phyloP scores from a whole-genome alignment of 2,329 filamentous ascomycete genomes.

The Drechslerella coelobrocha region DNA sequence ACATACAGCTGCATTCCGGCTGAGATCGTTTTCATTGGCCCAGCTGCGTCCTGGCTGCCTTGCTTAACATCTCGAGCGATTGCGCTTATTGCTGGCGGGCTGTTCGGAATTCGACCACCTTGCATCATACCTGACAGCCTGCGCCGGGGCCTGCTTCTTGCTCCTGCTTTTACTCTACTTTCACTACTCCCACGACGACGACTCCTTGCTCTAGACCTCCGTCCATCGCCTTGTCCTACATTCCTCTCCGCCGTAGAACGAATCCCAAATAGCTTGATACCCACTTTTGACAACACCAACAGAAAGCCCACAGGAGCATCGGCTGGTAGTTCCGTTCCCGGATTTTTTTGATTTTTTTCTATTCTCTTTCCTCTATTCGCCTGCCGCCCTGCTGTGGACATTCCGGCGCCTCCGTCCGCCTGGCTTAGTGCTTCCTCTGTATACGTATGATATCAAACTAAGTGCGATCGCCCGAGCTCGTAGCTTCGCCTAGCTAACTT shows the following conservation, averaged over 20 bases:
- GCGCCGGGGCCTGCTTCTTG: background rate
- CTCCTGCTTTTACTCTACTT: background rate
- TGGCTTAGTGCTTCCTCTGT: background rate
- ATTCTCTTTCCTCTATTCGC: no score
- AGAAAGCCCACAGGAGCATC: background rate
- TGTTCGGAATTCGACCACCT: background rate
- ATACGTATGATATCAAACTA: background rate
- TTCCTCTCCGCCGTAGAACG: background rate
- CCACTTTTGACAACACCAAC: background rate
- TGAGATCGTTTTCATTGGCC: no score
- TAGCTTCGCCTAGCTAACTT: background rate
- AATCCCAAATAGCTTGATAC: background rate
- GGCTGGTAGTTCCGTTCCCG: background rate
- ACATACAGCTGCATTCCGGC: no score
- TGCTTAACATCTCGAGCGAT: background rate
- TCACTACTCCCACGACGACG: background rate
- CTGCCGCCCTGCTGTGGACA: no score
- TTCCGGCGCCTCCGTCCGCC: background rate
- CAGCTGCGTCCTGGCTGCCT: background rate
- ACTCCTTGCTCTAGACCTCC: no score
- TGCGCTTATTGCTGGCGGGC: background rate
- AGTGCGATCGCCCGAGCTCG: background rate
- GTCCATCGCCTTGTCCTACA: background rate
- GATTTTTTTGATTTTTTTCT: no score
- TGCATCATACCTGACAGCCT: background rate